Conservation (phyloP, 306 rosid genomes). For the Coriaria nepalensis region DNA sequence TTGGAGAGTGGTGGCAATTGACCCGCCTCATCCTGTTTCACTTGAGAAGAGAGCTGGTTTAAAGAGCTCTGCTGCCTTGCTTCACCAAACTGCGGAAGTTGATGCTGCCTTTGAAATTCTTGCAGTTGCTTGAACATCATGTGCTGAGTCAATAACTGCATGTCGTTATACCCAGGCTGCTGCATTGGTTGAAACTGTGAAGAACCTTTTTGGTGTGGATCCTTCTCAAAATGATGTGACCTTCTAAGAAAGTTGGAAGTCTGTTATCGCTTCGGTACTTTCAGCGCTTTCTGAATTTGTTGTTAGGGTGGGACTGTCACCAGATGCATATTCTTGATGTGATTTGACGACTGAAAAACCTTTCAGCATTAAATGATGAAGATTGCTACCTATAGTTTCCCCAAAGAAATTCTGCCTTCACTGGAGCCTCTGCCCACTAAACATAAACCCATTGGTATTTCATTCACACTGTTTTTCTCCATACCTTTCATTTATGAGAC, state of each 20-base stretch:
- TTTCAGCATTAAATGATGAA: conserved; percentile 20
- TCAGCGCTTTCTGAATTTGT: conserved; percentile 51
- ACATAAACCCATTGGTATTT: conserved; percentile 31
- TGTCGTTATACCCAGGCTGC: conserved; percentile 39
- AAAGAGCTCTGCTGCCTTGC: conserved; percentile 35
- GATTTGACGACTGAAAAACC: conserved; percentile 20
- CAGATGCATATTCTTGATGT: conserved; percentile 40
- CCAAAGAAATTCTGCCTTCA: conserved; percentile 23
- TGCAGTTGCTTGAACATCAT: conserved; percentile 38
- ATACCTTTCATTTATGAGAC: no score
- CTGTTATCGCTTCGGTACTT: conserved; percentile 40
- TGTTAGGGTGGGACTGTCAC: conserved; percentile 49
- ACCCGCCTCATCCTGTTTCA: conserved; percentile 30
- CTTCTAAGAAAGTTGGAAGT: conserved; percentile 30
- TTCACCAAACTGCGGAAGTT: conserved; percentile 34
- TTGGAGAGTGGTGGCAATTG: conserved; percentile 34
- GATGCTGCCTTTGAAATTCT: conserved; percentile 48
- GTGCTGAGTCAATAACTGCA: conserved; percentile 40
- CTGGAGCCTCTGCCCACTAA: conserved; percentile 22
- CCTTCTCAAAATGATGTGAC: conserved; percentile 28
- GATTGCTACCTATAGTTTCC: conserved; percentile 22
- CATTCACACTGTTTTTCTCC: conserved; percentile 11
- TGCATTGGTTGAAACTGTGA: conserved; percentile 31
- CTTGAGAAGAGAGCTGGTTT: conserved; percentile 26
- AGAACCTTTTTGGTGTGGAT: conserved; percentile 23